Percentiles rank a stretch among this genome's conserved stretches.
Conservation (phyloP, 2,329 filamentous ascomycete genomes). For the Phialophora verrucosa region DNA sequence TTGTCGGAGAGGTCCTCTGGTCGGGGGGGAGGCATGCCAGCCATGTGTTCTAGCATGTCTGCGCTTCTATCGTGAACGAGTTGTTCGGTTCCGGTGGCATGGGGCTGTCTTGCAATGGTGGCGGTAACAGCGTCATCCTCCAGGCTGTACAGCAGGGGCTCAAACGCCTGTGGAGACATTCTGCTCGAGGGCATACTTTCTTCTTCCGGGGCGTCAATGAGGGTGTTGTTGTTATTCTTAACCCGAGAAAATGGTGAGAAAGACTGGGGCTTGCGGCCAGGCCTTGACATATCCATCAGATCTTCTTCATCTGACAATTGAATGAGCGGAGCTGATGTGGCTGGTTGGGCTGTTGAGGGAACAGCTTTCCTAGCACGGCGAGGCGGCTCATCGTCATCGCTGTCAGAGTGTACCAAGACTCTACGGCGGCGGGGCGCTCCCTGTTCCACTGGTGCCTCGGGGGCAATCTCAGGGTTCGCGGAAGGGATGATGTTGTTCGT, state of each 20-base stretch:
- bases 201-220: conserved; percentile 1
- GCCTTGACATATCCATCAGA: conserved; percentile 10
- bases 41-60: neutral
- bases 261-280: neutral
- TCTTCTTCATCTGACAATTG: conserved; percentile 6
- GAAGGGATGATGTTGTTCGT: conserved; percentile 29
- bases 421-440: conserved; percentile 25
- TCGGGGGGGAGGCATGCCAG: neutral
- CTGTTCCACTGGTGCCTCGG: conserved; percentile 31
- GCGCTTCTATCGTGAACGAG: neutral
- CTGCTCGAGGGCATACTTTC: neutral
- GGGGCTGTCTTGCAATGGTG: neutral
- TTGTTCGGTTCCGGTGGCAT: neutral
- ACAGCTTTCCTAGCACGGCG: neutral
- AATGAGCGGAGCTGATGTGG: neutral
- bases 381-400: conserved; percentile 28
- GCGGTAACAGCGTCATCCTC: neutral
- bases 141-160: neutral
- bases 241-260: neutral
- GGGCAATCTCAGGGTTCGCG: conserved; percentile 34
- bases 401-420: conserved; percentile 33
- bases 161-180: neutral
- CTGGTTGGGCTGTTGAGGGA: neutral
- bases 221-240: neutral
- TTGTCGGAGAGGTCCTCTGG: neutral